These are phyloP conservation scores for Saccharomyces pastorianus DNA, from an alignment of 1,139 yeast genomes.

Conservation along the genomic window DNA sequence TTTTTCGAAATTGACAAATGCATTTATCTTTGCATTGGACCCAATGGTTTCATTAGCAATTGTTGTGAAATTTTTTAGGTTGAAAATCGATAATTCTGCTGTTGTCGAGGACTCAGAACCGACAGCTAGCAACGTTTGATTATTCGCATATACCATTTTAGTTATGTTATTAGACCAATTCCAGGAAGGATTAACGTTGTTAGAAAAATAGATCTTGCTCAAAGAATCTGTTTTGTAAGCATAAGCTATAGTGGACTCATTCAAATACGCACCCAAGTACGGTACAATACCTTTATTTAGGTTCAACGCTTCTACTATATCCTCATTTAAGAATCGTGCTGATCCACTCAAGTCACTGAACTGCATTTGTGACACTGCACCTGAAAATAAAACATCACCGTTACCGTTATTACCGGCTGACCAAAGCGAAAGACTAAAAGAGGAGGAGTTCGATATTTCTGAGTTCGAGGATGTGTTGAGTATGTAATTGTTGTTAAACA, in stretches of 20 bases:
- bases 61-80: slow-evolving; percentile 17
- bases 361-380: slow-evolving; percentile 21
- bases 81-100: slow-evolving; percentile 14
- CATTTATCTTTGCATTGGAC: slow-evolving; percentile 38
- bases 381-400: slow-evolving; percentile 34
- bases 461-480: slow-evolving; percentile 18
- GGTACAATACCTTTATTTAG: slow-evolving; percentile 8
- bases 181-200: slow-evolving; percentile 7
- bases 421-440: slow-evolving; percentile 23
- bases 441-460: slow-evolving; percentile 14
- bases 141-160: slow-evolving; percentile 14
- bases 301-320: slow-evolving; percentile 1
- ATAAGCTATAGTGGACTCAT: slow-evolving; percentile 21
- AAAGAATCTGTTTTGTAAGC: slow-evolving; percentile 28
- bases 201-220: slow-evolving; percentile 35
- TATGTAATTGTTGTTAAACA: slow-evolving; percentile 18
- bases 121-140: slow-evolving; percentile 16
- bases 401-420: slow-evolving; percentile 27
- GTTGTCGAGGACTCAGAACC: slow-evolving; percentile 10
- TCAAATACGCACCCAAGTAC: slow-evolving; percentile 24
- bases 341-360: slow-evolving; percentile 14
- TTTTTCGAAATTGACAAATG: slow-evolving; percentile 47
- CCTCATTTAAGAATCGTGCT: slow-evolving; percentile 6
- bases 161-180: slow-evolving; percentile 12
- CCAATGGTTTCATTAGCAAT: slow-evolving; percentile 21